Evolutionary conservation across 768 basidiomycete genomes (phyloP), one percentile per base, ranked within the genome.

Genomic region (Hericium alpestre): DNA sequence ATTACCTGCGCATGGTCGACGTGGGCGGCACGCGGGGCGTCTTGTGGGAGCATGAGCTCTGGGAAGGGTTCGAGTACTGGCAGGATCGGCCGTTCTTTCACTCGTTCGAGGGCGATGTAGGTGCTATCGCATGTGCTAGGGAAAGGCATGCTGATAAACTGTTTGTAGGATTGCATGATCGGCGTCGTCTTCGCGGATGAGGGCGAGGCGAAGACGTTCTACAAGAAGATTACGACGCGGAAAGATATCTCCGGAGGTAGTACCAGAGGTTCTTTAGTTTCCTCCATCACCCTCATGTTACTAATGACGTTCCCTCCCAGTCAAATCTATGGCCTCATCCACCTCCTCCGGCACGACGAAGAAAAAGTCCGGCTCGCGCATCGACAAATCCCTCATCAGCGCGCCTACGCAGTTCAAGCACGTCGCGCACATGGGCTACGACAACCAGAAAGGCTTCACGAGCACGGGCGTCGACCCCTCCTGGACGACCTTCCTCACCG

Each of bases 381-480:
- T 97, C 57, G 87, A 95, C 74, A 97, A 96, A 70, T 87, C 90
- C 0, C 81, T 87, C 76, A 97, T 98, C 51, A 93, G 92, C 11
- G 87, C 76, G 0, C 94, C 93, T 2, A 80, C 83, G 4, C 69
- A 73, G 1, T 97, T 97, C 74, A 79, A 81, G 57, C 94, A 97
- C 66, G 78, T 96, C 47, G 92, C 88, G 0, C 94, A 97, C 67
- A 95, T 99, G 89, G 94, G 93, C 12, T 96, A 87, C 69, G 90
- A 96, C 64, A 69, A 80, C 0, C 84, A 95, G 61, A 80, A 83
- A 23, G 95, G 95, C 2, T 97, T 92, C 70, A 86, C 84, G 0
- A 89, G 87, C 0, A 79, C 76, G 15, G 90, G 90, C 54, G 89
- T 99, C 5, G 95, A 99, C 69, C 82, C 90, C 1, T 90, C 87